These are phyloP conservation scores for Naganishia sp. DNA, from an alignment of 1,284 basidiomycete genomes.

Conservation along the genomic window DNA sequence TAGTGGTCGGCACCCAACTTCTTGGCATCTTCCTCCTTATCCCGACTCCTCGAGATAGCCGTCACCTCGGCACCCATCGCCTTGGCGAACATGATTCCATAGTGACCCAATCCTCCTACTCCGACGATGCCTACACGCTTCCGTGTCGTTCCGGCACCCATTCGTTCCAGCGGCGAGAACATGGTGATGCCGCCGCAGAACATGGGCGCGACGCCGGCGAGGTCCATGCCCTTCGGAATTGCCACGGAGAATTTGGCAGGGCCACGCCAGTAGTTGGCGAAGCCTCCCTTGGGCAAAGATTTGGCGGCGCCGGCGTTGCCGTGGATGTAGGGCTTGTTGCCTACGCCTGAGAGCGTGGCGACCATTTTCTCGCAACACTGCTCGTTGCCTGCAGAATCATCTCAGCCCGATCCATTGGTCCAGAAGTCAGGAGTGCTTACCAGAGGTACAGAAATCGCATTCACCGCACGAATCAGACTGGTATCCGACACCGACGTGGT, in stretches of 20 bases:
- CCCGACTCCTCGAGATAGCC: constrained; percentile 58
- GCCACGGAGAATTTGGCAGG: constrained; percentile 62
- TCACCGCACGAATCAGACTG: constrained; percentile 46
- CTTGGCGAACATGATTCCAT: constrained; percentile 31
- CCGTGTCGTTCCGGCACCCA: constrained; percentile 65
- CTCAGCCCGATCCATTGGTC: background rate
- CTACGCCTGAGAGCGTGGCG: background rate
- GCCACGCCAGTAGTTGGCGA: constrained; percentile 39
- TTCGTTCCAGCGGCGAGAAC: constrained; percentile 65
- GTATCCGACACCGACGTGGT: constrained; percentile 31
- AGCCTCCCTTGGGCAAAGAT: background rate
- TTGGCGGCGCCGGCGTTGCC: background rate
- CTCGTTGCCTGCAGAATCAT: constrained; percentile 28
- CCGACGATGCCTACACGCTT: constrained; percentile 65
- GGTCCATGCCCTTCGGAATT: constrained; percentile 63
- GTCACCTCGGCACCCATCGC: constrained; percentile 39
- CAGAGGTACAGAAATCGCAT: constrained; percentile 46
- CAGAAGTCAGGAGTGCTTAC: background rate
- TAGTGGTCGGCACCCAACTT: constrained; percentile 41
- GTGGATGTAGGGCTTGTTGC: background rate
- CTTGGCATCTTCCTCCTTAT: constrained; percentile 30
- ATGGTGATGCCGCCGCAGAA: constrained; percentile 69
- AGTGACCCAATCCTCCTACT: constrained; percentile 61
- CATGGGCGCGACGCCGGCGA: constrained; percentile 59
- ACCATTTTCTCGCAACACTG: background rate